Conservation (phyloP, 2,329 filamentous ascomycete genomes). For the Colletotrichum lentis region DNA sequence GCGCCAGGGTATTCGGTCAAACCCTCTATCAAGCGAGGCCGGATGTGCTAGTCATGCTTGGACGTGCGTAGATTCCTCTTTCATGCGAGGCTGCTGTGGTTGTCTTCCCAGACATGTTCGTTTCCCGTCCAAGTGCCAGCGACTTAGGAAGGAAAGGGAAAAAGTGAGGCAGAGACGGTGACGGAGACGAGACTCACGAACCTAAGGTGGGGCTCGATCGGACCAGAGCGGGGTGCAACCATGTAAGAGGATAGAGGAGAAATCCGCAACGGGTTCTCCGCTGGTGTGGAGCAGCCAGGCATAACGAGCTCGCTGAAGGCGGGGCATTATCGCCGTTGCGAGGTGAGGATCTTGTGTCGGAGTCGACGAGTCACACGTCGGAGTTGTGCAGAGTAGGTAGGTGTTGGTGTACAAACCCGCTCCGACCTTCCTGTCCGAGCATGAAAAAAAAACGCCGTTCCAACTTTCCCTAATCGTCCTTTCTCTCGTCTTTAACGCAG, state of each 20-base stretch:
- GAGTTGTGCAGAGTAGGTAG: too few species aligned
- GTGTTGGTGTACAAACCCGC: conserved; percentile 11
- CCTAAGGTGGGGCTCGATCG: conserved; percentile 10
- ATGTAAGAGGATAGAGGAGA: not conserved
- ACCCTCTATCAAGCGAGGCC: not conserved
- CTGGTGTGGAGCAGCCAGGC: not conserved
- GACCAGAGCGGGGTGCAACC: not conserved
- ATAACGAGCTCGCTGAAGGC: conserved; percentile 1
- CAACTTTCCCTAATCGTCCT: conserved; percentile 13
- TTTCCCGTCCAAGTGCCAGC: not conserved
- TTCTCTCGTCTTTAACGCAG: conserved; percentile 1
- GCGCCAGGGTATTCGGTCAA: not conserved
- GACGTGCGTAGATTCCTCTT: not conserved
- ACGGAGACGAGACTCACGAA: conserved; percentile 3
- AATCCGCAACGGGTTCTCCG: not conserved
- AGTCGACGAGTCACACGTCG: too few species aligned
- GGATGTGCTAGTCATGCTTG: not conserved
- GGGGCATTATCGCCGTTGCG: conserved; percentile 12
- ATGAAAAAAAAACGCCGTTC: conserved; percentile 25
- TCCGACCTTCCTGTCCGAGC: conserved; percentile 31
- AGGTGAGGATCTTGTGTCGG: not conserved
- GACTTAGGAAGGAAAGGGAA: not conserved
- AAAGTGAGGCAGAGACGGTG: not conserved
- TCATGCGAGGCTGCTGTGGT: conserved; percentile 1
- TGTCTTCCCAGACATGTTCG: not conserved